Evolutionary conservation across 495 filamentous ascomycete genomes (phyloP), one percentile per base, ranked within the genome.

Genomic region (Penicillium antarcticum): DNA sequence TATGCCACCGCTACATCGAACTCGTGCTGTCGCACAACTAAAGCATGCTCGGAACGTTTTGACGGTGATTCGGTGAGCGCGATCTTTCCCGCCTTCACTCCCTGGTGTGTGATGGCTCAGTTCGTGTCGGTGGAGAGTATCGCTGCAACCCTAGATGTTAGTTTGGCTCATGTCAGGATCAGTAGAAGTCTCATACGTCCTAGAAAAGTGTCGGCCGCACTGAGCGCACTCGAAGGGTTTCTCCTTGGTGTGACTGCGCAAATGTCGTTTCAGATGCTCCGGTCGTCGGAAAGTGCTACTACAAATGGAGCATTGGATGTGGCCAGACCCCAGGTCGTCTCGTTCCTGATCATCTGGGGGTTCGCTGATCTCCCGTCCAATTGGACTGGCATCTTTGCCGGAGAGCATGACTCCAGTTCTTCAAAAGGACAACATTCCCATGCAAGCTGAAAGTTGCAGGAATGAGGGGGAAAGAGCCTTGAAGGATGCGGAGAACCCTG

Each of bases 191-290:
- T 58, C 66, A 57, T 70, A 80, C 74, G 72, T 81, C 62, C 74
- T 71, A 16, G 84, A 84, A 61, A 89, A 89, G 51, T 85, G 79
- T 43, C 86, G 80, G 19, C 78, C 75, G 62, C 86, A 89, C 55
- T 82, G 76, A 8, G 76, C 67, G 57, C 86, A 89, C 54, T 83
- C 79, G 56, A 87, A 87, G 0, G 80, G 82, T 56, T 85, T 86
- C 61, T 86, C 83, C 51, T 84, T 86, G 1, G 82, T 83, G 60
- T 89, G 86, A 41, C 84, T 86, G 35, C 86, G 78, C 52, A 86
- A 72, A 66, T 89, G 86, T 26, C 86, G 75, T 65, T 87, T 89
- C 36, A 89, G 62, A 66, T 89, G 86, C 59, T 89, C 86, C 14
- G 83, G 75, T 57, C 86, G 69, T 35, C 83, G 80, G 60, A 89